These are phyloP conservation scores for Capillidium heterosporum DNA, from an alignment of 371 early-diverging fungal species.

Conservation along the genomic window DNA sequence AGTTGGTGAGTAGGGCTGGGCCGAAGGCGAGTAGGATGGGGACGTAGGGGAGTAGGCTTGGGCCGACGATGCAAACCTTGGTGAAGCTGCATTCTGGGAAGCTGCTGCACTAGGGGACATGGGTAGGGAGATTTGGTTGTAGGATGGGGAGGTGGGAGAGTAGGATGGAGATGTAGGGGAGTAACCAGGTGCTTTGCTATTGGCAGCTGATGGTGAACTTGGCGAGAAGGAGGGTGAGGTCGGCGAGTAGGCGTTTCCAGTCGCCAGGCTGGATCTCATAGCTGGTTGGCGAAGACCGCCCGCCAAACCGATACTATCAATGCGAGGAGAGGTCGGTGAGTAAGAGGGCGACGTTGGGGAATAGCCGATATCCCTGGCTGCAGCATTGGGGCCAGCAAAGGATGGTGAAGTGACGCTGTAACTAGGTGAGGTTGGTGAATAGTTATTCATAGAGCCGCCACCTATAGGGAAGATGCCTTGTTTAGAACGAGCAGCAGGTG, in stretches of 20 bases:
- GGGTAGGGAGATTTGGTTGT: conserved; percentile 39
- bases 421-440: conserved; percentile 63
- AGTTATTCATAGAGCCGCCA: conserved; percentile 21
- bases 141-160: conserved; percentile 32
- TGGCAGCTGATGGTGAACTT: conserved; percentile 26
- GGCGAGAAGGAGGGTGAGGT: conserved; percentile 50
- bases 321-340: conserved; percentile 31
- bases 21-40: conserved; percentile 50
- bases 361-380: conserved; percentile 29
- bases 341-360: conserved; percentile 38
- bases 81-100: not conserved
- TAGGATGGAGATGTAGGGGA: conserved; percentile 25
- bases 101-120: not conserved
- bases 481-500: conserved; percentile 39
- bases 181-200: conserved; percentile 39
- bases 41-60: conserved; percentile 5
- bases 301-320: not conserved
- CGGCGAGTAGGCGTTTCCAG: conserved; percentile 31
- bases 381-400: too few relatives aligned
- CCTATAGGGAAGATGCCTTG: too few relatives aligned
- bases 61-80: conserved; percentile 9
- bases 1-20: conserved; percentile 41
- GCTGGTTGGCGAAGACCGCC: not conserved
- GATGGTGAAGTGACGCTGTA: conserved; percentile 49
- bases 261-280: not conserved